Conservation (phyloP, 192 early-diverging fungal genomes). For the Thamnidium elegans region DNA sequence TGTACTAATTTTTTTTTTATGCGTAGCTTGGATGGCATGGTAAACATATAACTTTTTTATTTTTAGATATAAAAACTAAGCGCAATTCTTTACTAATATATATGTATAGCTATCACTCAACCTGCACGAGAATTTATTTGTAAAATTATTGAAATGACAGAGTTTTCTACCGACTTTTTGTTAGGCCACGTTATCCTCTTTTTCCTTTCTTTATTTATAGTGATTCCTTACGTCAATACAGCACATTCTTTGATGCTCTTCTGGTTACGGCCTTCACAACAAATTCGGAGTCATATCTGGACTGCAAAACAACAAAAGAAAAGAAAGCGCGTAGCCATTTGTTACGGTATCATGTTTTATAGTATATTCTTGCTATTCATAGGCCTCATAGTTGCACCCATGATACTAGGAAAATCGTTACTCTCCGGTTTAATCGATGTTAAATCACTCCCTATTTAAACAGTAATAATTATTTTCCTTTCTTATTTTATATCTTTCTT, state of each 20-base stretch:
- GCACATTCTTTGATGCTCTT: conserved; percentile 81
- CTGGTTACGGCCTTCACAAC: conserved; percentile 78
- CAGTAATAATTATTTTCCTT: not conserved
- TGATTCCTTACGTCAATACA: conserved; percentile 71
- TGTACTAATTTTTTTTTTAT: not conserved
- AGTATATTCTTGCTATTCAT: conserved; percentile 61
- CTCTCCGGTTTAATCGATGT: not conserved
- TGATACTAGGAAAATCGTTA: conserved; percentile 37
- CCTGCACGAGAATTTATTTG: conserved; percentile 77
- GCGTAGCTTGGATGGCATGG: conserved; percentile 39
- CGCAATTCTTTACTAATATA: not conserved
- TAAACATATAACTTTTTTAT: conserved; percentile 13
- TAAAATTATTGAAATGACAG: conserved; percentile 82
- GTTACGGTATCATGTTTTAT: conserved; percentile 68
- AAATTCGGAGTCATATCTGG: conserved; percentile 73
- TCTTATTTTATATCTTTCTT: too few relatives aligned
- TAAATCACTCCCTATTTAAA: conserved; percentile 17
- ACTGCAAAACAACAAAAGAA: conserved; percentile 62
- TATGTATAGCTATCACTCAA: conserved; percentile 57
- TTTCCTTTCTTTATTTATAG: conserved; percentile 64
- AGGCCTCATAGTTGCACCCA: conserved; percentile 61
- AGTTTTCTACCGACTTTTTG: conserved; percentile 78
- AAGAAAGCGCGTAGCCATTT: conserved; percentile 60
- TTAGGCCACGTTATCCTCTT: conserved; percentile 76
- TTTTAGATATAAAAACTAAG: not conserved